phyloP scores from a whole-genome alignment of 2,329 filamentous ascomycete genomes.

The Pleurostoma richardsiae region DNA sequence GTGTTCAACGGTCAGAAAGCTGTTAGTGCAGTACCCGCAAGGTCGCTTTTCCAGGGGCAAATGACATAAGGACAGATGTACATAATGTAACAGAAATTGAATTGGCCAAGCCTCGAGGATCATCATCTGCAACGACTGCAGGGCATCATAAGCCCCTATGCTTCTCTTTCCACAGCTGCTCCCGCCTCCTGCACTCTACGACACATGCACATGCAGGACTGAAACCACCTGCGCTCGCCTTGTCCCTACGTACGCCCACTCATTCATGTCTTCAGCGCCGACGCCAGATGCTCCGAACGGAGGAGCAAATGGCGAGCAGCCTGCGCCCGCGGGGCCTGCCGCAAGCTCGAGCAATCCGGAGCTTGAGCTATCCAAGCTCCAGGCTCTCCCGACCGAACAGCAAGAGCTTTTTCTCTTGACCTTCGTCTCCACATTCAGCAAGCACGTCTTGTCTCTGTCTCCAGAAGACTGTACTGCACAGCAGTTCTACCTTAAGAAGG shows the following conservation, averaged over 20 bases:
- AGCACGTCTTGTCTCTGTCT: conserved; percentile 70
- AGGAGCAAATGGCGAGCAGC: conserved; percentile 21
- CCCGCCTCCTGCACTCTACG: too few species aligned
- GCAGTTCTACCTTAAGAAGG: conserved; percentile 88
- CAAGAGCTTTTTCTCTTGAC: conserved; percentile 92
- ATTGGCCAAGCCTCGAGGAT: too few species aligned
- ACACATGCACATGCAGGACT: too few species aligned
- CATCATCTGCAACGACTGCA: too few species aligned
- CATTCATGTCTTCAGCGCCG: conserved; percentile 11
- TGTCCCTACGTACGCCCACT: background rate
- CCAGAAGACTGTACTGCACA: conserved; percentile 80
- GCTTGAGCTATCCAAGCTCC: conserved; percentile 85
- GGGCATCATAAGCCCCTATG: too few species aligned
- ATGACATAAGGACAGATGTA: too few species aligned
- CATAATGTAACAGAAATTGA: too few species aligned
- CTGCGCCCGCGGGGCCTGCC: conserved; percentile 16
- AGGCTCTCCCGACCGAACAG: conserved; percentile 85
- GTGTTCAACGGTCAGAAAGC: too few species aligned
- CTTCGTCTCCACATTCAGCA: conserved; percentile 77
- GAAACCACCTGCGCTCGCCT: background rate
- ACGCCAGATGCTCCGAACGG: conserved; percentile 9
- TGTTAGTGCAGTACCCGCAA: too few species aligned
- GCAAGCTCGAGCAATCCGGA: conserved; percentile 57
- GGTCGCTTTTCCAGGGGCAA: too few species aligned
- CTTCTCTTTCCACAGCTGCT: too few species aligned